phyloP scores from a whole-genome alignment of 805 yeast genomes.

The Lipomyces starkeyi region DNA sequence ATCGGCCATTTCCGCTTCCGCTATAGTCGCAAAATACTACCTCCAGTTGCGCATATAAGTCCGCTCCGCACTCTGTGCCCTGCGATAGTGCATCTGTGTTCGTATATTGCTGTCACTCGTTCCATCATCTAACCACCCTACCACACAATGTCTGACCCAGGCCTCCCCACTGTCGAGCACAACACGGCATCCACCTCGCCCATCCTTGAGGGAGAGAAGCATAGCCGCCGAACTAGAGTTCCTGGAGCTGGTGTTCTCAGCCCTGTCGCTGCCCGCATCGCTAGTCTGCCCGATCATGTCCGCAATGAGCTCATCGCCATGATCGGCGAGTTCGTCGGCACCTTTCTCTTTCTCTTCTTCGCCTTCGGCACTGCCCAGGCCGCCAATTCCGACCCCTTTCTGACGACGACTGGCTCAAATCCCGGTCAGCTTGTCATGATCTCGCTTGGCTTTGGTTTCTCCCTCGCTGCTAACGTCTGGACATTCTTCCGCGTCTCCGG shows the following conservation, averaged over 20 bases:
- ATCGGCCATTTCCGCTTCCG: too few relatives aligned
- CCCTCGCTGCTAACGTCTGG: slow-evolving; percentile 75
- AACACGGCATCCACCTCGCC: not conserved
- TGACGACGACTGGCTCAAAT: slow-evolving; percentile 55
- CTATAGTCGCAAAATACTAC: too few relatives aligned
- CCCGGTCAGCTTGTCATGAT: slow-evolving; percentile 79
- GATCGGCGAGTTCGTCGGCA: slow-evolving; percentile 83
- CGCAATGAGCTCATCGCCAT: slow-evolving; percentile 72
- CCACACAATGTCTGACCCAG: not conserved
- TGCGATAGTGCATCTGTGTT: too few relatives aligned
- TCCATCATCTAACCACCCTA: not conserved
- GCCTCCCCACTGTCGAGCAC: not conserved
- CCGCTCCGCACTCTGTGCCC: too few relatives aligned
- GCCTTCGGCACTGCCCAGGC: slow-evolving; percentile 84
- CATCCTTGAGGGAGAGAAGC: not conserved
- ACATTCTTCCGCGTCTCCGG: slow-evolving; percentile 79
- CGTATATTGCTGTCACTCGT: too few relatives aligned
- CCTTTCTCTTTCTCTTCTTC: slow-evolving; percentile 80
- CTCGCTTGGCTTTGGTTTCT: slow-evolving; percentile 84
- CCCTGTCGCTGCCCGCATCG: not conserved
- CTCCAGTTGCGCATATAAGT: too few relatives aligned
- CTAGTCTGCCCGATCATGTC: slow-evolving; percentile 52
- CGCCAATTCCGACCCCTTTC: slow-evolving; percentile 57
- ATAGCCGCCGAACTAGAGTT: not conserved
- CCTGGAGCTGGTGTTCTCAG: not conserved